Evolutionary conservation across 306 rosid species (phyloP).

Genomic region (Trichosanthes cucumerina): DNA sequence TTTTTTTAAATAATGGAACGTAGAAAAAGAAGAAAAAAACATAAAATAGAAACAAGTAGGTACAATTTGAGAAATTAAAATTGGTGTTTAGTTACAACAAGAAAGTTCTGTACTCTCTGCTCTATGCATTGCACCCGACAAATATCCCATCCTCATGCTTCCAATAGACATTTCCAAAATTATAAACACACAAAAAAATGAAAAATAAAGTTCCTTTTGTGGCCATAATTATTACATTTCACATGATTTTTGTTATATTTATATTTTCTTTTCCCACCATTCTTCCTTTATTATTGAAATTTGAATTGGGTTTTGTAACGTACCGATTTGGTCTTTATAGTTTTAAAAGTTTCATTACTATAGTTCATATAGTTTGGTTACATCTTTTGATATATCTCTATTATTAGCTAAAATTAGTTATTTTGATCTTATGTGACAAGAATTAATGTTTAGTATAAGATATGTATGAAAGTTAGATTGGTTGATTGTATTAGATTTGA

Average conservation of each 20-base stretch:
- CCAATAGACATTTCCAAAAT: neutral
- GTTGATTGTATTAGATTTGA: too few species aligned
- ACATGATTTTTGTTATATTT: neutral
- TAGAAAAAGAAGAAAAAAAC: neutral
- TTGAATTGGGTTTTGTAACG: neutral
- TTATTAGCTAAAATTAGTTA: too few species aligned
- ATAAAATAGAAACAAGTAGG: neutral
- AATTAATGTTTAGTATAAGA: too few species aligned
- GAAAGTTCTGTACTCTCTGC: neutral
- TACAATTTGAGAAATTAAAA: neutral
- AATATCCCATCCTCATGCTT: neutral
- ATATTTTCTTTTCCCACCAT: neutral
- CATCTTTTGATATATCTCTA: too few species aligned
- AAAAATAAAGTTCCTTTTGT: neutral
- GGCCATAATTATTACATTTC: neutral
- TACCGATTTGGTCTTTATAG: neutral
- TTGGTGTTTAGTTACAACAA: neutral
- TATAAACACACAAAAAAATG: neutral
- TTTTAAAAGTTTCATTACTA: too few species aligned
- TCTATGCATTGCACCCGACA: conserved; percentile 22
- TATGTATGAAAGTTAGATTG: too few species aligned
- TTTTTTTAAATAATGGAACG: neutral
- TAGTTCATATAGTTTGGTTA: too few species aligned
- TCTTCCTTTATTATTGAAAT: neutral
- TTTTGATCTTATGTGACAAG: too few species aligned